These are phyloP conservation scores for Aegilops tauschii DNA, from an alignment of 176 grass and related monocot species.

Conservation along the genomic window DNA sequence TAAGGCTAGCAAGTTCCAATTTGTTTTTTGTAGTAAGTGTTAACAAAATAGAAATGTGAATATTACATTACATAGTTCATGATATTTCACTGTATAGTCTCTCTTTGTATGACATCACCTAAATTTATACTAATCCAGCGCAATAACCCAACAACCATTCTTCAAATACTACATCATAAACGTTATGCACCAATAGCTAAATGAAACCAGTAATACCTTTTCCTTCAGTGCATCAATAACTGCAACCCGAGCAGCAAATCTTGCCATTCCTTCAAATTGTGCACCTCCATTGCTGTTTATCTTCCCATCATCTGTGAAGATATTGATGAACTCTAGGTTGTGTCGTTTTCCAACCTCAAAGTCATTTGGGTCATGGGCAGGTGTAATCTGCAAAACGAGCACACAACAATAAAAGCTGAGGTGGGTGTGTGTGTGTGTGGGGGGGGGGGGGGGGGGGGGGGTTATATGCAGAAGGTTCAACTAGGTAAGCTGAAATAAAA, in stretches of 20 bases:
- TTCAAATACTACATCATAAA: not conserved
- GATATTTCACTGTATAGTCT: not conserved
- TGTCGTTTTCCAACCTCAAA: slow-evolving; percentile 86
- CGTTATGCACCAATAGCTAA: not conserved
- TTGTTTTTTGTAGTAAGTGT: not conserved
- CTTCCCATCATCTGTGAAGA: slow-evolving; percentile 80
- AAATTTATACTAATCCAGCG: not conserved
- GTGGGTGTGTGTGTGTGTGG: too few species aligned
- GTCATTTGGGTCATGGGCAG: slow-evolving; percentile 87
- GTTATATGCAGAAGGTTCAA: not conserved
- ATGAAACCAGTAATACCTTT: slow-evolving; percentile 45
- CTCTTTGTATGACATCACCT: not conserved
- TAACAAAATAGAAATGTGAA: not conserved
- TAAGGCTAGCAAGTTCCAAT: not conserved
- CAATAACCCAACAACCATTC: not conserved
- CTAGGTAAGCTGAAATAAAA: not conserved
- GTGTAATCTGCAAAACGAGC: slow-evolving; percentile 63
- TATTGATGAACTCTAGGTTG: slow-evolving; percentile 81
- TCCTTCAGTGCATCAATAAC: slow-evolving; percentile 66
- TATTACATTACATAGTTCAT: not conserved
- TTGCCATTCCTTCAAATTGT: slow-evolving; percentile 71
- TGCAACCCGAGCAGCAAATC: slow-evolving; percentile 60
- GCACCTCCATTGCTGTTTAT: slow-evolving; percentile 68
- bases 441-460: too few species aligned
- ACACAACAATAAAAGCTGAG: not conserved